phyloP scores from a whole-genome alignment of 2,329 filamentous ascomycete species.

The Diaporthe vexans region DNA sequence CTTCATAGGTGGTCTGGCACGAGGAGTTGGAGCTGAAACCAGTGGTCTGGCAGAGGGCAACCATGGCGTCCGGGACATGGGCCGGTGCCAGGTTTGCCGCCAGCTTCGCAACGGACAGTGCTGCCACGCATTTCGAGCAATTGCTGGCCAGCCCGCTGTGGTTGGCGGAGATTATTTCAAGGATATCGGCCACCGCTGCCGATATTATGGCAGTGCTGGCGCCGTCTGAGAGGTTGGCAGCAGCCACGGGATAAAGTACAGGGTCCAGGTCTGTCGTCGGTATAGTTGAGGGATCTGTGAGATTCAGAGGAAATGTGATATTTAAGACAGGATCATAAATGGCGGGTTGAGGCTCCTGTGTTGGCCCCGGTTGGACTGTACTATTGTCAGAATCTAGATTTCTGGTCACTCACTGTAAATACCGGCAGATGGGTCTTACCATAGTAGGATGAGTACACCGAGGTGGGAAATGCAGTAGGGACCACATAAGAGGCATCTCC shows the following conservation, averaged over 20 bases:
- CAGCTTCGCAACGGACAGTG: slow-evolving; percentile 63
- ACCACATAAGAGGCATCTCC: slow-evolving; percentile 56
- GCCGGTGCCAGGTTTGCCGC: slow-evolving; percentile 64
- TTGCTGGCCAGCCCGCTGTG: slow-evolving; percentile 53
- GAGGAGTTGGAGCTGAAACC: slow-evolving; percentile 60
- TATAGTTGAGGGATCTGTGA: slow-evolving; percentile 67
- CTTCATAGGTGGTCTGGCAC: slow-evolving; percentile 63
- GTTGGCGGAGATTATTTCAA: slow-evolving; percentile 57
- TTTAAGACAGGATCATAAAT: slow-evolving; percentile 68
- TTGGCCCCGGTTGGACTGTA: slow-evolving; percentile 49
- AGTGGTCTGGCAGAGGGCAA: slow-evolving; percentile 63
- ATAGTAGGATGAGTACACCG: slow-evolving; percentile 65
- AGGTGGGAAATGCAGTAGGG: slow-evolving; percentile 63
- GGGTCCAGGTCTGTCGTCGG: slow-evolving; percentile 64
- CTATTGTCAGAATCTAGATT: background rate
- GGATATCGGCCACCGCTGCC: slow-evolving; percentile 58
- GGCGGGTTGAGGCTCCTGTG: slow-evolving; percentile 53
- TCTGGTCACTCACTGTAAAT: background rate
- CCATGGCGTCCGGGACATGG: slow-evolving; percentile 63
- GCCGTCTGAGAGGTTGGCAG: slow-evolving; percentile 58
- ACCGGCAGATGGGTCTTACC: slow-evolving; percentile 46
- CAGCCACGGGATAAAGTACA: slow-evolving; percentile 61
- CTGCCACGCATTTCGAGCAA: slow-evolving; percentile 68
- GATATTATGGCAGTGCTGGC: slow-evolving; percentile 58
- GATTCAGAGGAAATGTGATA: slow-evolving; percentile 65